These are phyloP conservation scores for Pseudogymnoascus sp. DNA, from an alignment of 2,329 filamentous ascomycete genomes.

Conservation along the genomic window DNA sequence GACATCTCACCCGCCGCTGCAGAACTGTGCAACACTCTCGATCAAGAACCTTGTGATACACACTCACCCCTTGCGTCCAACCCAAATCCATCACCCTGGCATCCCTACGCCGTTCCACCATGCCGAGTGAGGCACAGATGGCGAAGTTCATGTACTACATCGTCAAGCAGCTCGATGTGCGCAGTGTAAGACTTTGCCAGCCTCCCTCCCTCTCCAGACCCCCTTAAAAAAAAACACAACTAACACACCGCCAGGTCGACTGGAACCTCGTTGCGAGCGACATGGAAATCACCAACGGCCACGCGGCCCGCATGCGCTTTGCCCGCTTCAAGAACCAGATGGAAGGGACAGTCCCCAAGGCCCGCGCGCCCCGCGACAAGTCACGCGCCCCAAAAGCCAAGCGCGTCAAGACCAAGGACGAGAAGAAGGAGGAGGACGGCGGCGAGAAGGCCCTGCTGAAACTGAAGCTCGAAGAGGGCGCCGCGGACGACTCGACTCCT, in stretches of 20 bases:
- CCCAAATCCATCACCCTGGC: conserved; percentile 17
- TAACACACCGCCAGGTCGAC: conserved; percentile 35
- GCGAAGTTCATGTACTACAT: conserved; percentile 47
- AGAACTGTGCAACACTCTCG: neutral
- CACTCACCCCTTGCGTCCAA: neutral
- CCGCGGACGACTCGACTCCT: neutral
- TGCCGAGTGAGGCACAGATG: conserved; percentile 40
- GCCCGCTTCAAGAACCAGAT: conserved; percentile 45
- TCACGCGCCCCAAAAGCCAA: neutral
- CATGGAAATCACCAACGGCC: conserved; percentile 45
- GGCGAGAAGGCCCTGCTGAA: neutral
- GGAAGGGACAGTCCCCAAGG: conserved; percentile 32
- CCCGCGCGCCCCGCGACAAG: conserved; percentile 13
- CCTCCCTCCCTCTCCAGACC: neutral
- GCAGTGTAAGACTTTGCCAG: conserved; percentile 32
- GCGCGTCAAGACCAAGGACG: neutral
- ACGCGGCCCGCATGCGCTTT: conserved; percentile 49
- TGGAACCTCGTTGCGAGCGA: conserved; percentile 43
- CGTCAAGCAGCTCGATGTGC: conserved; percentile 45
- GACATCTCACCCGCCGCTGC: neutral
- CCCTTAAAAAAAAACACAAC: neutral
- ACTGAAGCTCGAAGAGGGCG: neutral
- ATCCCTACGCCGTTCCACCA: conserved; percentile 30
- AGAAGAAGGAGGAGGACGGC: conserved; percentile 6
- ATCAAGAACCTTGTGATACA: neutral